Evolutionary conservation across 1,284 basidiomycete species (phyloP), one percentile per base, ranked within the genome.

Genomic region (Moesziomyces sp.): DNA sequence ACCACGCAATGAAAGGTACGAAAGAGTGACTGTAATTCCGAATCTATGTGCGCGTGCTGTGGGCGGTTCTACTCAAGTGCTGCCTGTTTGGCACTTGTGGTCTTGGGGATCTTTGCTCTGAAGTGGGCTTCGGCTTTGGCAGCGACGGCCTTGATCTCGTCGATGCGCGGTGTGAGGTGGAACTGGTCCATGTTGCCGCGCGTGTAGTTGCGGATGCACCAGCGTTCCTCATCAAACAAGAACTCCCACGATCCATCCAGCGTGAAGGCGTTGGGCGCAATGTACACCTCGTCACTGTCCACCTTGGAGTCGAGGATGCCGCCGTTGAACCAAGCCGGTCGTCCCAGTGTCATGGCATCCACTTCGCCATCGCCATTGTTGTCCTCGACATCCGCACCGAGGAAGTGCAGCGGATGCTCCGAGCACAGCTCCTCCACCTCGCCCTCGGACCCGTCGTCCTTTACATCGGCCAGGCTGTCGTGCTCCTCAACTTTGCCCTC

Each of bases 171-270:
- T 2, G 45, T 57, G n/a, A 72, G 49, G 21, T 58, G 58, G 23
- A 72, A 72, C 28, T 62, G 33, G 2, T 44, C n/a, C 19, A 72
- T 30, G 33, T 66, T 33, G 18, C 69, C 69, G 50, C 53, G 46
- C n/a, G 69, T 72, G 45, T 72, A 72, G 52, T 72, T 72, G 13
- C 69, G 43, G 8, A 72, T 72, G 52, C 69, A 72, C 69, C 69
- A 72, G n/a, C 49, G 52, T 33, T 72, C 69, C 18, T 62, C 52
- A 1, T 72, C 63, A 26, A 72, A 72, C 28, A 72, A 21, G 42
- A 72, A 72, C 48, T 72, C 69, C 69, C 69, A 72, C 0, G 54
- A 49, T 3, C 69, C 69, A 16, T 66, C 59, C 10, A 66, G 45
- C n/a, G 69, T 52, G 26, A 66, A 66, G 1, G 59, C 47, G 56